phyloP scores from a whole-genome alignment of 106 monocot species.

The Xerophyta viscosa region DNA sequence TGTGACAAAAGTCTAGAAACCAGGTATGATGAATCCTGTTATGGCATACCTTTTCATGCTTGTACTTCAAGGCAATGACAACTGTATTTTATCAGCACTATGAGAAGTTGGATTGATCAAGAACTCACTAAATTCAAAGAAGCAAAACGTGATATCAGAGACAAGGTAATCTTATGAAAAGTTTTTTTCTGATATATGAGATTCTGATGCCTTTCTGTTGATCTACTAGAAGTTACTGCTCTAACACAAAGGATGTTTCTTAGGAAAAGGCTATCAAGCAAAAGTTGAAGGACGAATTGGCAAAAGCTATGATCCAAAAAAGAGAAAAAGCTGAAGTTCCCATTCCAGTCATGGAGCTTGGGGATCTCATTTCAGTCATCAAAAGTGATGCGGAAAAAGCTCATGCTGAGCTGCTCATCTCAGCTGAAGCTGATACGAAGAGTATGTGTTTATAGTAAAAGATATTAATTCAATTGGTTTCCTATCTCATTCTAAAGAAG shows the following conservation, averaged over 20 bases:
- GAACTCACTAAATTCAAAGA: constrained; percentile 41
- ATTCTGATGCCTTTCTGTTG: neutral
- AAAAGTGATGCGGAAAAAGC: constrained; percentile 30
- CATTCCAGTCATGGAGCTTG: constrained; percentile 33
- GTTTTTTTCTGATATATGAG: too few relatives aligned
- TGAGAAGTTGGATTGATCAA: constrained; percentile 49
- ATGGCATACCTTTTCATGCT: too few relatives aligned
- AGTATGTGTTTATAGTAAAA: constrained; percentile 18
- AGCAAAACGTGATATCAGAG: constrained; percentile 26
- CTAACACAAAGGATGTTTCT: constrained; percentile 7
- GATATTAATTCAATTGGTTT: too few relatives aligned
- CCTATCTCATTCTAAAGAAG: too few relatives aligned
- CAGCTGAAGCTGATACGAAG: constrained; percentile 22
- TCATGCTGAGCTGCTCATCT: constrained; percentile 31
- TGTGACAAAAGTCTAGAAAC: constrained; percentile 67
- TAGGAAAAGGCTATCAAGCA: constrained; percentile 58
- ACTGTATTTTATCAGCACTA: constrained; percentile 20
- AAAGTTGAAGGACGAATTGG: constrained; percentile 48
- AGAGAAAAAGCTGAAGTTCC: constrained; percentile 28
- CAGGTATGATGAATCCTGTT: constrained; percentile 26
- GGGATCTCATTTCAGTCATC: constrained; percentile 33
- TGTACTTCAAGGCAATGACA: neutral
- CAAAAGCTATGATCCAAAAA: constrained; percentile 29
- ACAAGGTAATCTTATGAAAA: constrained; percentile 9
- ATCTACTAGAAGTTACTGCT: neutral